Evolutionary conservation across 2,329 filamentous ascomycete genomes (phyloP), one percentile per base, ranked within the genome.

Genomic region (Epichloe sp.): DNA sequence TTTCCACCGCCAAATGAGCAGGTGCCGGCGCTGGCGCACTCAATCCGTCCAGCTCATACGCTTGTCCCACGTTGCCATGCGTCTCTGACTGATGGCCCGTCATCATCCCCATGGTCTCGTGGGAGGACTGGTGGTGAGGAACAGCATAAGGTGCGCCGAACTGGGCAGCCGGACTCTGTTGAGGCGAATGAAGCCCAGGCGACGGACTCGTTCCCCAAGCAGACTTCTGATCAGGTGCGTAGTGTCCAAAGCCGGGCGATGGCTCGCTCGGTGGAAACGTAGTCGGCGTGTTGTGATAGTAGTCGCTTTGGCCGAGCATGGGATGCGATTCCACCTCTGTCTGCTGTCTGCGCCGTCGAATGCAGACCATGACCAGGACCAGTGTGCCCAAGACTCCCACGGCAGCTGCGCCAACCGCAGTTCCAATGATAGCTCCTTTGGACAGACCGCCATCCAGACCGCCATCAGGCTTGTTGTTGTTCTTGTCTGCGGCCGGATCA

Each of bases 321-420:
- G 63, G 62, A 41, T 63, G 57, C 2, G 58, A 53, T 48, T 66
- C 65, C 6, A 62, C 61, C 45, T 52, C 44, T 45, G 58, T 48
- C 57, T 60, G 50, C 55, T 57, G 23, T 59, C 59, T 17, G 51
- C 50, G 54, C 26, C 67, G 60, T 3, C 62, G 62, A 46, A 65
- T 51, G 43, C 63, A 53, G 50, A 60, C 60, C 52, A 62, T 55
- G 14, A 58, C 51, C 1, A 62, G 17, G 0, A 46, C 55, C 2
- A 58, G 58, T 5, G 67, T 56, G 17, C 59, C 45, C 1, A 57
- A 59, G 35, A 65, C 55, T 35, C 65, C 66, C 2, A 47, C 61
- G 3, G 59, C 49, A 1, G 65, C 61, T 3, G 65, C 61, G 11
- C 70, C 71, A 0, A 69, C 63, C 5, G 66, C 70, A 10, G 74